Conservation (phyloP, 2,329 filamentous ascomycete genomes). For the Dichotomopilus funicola region DNA sequence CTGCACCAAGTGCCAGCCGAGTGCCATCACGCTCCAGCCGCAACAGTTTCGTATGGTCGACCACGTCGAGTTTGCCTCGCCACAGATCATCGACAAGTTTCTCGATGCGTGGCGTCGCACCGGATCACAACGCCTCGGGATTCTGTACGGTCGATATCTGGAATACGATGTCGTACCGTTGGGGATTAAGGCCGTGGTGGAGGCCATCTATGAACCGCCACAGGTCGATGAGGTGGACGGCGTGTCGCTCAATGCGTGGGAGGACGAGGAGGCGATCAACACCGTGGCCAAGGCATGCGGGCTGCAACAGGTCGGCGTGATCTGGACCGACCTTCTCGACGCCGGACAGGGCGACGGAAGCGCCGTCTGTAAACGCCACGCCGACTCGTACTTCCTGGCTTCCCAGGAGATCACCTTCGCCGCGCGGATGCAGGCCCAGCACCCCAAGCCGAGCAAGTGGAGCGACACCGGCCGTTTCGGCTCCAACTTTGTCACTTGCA, state of each 20-base stretch:
- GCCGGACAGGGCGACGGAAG: constrained; percentile 73
- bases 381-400: constrained; percentile 89
- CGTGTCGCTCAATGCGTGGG: constrained; percentile 77
- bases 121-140: constrained; percentile 77
- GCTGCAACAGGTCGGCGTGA: constrained; percentile 80
- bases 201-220: constrained; percentile 94
- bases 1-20: constrained; percentile 96
- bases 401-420: constrained; percentile 90
- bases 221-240: constrained; percentile 86
- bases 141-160: constrained; percentile 82
- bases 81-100: constrained; percentile 78
- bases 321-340: constrained; percentile 89
- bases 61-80: constrained; percentile 90
- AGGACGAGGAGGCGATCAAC: constrained; percentile 75
- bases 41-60: constrained; percentile 96
- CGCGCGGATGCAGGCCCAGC: constrained; percentile 76
- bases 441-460: constrained; percentile 92
- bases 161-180: constrained; percentile 91
- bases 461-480: constrained; percentile 91
- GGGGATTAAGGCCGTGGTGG: constrained; percentile 89
- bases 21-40: constrained; percentile 89
- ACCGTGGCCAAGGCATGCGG: constrained; percentile 76
- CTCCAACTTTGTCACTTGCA: constrained; percentile 94
- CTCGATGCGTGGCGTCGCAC: constrained; percentile 88
- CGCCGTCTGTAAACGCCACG: constrained; percentile 90